Evolutionary conservation across 2,329 filamentous ascomycete genomes (phyloP).

Genomic region (Pseudogymnoascus sp.): DNA sequence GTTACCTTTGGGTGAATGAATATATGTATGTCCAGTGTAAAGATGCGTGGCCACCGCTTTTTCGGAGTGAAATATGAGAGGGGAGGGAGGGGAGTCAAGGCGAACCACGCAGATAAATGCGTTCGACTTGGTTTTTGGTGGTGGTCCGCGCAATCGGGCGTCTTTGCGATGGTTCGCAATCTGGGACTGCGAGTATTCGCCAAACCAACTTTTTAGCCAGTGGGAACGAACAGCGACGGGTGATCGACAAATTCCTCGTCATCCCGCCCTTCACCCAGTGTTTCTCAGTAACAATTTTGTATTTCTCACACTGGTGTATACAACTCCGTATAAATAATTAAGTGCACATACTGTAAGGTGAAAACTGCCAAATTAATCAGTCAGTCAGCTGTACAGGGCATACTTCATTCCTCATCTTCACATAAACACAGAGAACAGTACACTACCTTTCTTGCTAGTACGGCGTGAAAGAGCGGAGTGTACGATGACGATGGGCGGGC

Average conservation of each 20-base stretch:
- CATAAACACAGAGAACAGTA: not conserved
- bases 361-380: not conserved
- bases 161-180: not conserved
- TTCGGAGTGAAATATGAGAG: not conserved
- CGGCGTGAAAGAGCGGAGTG: not conserved
- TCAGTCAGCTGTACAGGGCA: not conserved
- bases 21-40: not conserved
- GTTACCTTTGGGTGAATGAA: not conserved
- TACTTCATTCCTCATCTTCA: not conserved
- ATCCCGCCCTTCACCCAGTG: not conserved
- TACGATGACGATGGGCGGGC: not conserved
- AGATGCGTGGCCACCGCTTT: not conserved
- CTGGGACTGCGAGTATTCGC: not conserved
- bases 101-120: constrained; percentile 4
- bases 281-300: not conserved
- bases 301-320: not conserved
- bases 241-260: constrained; percentile 4
- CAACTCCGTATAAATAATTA: not conserved
- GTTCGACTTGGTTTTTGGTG: not conserved
- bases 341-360: not conserved
- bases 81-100: not conserved
- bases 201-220: not conserved
- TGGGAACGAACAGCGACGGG: not conserved
- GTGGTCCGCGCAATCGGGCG: not conserved
- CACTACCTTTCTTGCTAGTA: not conserved